phyloP scores from a whole-genome alignment of 305 asterid genomes.

The Fraxinus angustifolia region DNA sequence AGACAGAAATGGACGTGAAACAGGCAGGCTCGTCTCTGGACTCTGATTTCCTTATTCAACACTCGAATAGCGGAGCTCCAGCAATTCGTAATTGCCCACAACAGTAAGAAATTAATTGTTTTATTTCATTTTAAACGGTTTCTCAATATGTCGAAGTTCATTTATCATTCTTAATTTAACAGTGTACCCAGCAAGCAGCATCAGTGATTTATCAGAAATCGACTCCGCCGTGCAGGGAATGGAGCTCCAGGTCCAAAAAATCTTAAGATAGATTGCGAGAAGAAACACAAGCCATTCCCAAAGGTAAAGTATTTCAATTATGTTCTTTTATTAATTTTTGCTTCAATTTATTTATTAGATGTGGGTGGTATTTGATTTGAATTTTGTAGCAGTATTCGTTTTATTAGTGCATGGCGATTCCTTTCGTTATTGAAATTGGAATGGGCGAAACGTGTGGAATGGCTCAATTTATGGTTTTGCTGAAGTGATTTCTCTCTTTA shows the following conservation, averaged over 20 bases:
- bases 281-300: constrained; percentile 80
- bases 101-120: constrained; percentile 37
- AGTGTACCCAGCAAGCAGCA: constrained; percentile 77
- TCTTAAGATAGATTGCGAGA: constrained; percentile 65
- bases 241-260: constrained; percentile 87
- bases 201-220: constrained; percentile 68
- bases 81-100: constrained; percentile 81
- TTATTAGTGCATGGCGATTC: neutral
- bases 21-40: constrained; percentile 77
- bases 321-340: neutral
- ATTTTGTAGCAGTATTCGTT: constrained; percentile 5
- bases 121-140: neutral
- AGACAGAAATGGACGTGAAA: constrained; percentile 44
- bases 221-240: constrained; percentile 64
- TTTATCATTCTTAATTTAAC: constrained; percentile 15
- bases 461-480: neutral
- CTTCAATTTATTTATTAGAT: neutral
- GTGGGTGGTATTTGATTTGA: neutral
- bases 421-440: neutral
- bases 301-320: constrained; percentile 54
- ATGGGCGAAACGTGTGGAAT: neutral
- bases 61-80: constrained; percentile 70
- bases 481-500: neutral
- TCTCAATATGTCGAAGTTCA: neutral
- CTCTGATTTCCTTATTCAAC: constrained; percentile 68